A percentile compares a stretch with the other conserved stretches of the same genome.
phyloP scores from a whole-genome alignment of 331 rosid genomes.

The Rosa hybrid region DNA sequence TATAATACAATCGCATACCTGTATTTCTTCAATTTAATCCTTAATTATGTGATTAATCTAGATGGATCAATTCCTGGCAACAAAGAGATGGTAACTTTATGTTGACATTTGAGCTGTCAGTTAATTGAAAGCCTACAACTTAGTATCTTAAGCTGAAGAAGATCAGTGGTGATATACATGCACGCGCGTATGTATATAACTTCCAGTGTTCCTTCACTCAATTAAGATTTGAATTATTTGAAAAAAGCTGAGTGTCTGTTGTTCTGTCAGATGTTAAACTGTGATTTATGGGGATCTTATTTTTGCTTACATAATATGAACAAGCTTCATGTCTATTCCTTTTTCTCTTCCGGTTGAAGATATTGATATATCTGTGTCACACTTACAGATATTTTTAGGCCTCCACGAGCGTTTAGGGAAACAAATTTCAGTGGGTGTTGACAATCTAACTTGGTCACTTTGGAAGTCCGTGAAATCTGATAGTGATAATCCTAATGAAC shows the following conservation, averaged over 20 bases:
- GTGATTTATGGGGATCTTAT: neutral
- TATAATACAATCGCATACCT: neutral
- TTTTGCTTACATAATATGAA: neutral
- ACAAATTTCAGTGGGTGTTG: conserved; percentile 29
- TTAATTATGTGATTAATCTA: neutral
- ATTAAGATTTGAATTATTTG: neutral
- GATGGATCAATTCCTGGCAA: neutral
- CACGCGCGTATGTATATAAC: neutral
- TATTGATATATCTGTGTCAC: conserved; percentile 7
- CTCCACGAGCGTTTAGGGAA: conserved; percentile 47
- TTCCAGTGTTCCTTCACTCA: neutral
- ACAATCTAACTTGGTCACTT: conserved; percentile 47
- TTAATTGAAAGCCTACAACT: neutral
- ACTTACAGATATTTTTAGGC: conserved; percentile 55
- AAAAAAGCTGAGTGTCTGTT: neutral
- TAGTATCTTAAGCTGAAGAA: neutral
- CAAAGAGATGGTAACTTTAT: neutral
- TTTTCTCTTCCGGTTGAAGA: conserved; percentile 10
- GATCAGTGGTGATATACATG: neutral
- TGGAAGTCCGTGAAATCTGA: conserved; percentile 40
- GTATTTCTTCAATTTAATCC: neutral
- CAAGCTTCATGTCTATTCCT: neutral
- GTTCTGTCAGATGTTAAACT: neutral
- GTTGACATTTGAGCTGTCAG: neutral
- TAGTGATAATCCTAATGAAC: conserved; percentile 1